A percentile compares a stretch with the other conserved stretches of the same genome.
phyloP scores from a whole-genome alignment of 768 basidiomycete species.

The Lactarius sanguifluus region DNA sequence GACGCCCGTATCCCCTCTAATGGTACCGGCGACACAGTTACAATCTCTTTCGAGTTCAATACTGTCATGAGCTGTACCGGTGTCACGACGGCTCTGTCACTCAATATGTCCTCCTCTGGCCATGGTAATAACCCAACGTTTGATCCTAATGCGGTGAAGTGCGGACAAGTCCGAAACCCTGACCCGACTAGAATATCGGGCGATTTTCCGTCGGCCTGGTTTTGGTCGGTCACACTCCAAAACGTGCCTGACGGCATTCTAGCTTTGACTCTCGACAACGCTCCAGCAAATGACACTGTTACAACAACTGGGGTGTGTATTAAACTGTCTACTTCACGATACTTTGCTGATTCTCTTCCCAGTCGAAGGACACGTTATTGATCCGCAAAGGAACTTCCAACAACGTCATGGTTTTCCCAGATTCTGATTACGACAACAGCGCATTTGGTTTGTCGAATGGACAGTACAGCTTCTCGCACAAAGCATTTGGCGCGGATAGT shows the following conservation, averaged over 20 bases:
- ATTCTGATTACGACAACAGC: slow-evolving; percentile 68
- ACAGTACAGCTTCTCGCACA: slow-evolving; percentile 76
- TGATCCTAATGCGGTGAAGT: slow-evolving; percentile 43
- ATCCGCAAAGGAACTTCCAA: slow-evolving; percentile 72
- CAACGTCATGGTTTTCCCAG: slow-evolving; percentile 88
- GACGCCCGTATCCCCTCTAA: slow-evolving; percentile 66
- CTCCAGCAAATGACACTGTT: slow-evolving; percentile 43
- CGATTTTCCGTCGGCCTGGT: slow-evolving; percentile 58
- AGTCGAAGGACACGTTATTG: slow-evolving; percentile 74
- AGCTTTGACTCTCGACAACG: slow-evolving; percentile 64
- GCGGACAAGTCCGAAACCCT: slow-evolving; percentile 49
- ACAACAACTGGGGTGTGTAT: slow-evolving; percentile 53
- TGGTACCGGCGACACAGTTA: slow-evolving; percentile 53
- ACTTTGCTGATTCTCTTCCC: slow-evolving; percentile 5
- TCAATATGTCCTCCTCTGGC: slow-evolving; percentile 71
- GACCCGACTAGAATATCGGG: slow-evolving; percentile 53
- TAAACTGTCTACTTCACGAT: slow-evolving; percentile 10
- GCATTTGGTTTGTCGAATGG: slow-evolving; percentile 59
- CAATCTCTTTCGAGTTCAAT: slow-evolving; percentile 80
- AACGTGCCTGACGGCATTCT: slow-evolving; percentile 84
- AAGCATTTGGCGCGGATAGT: slow-evolving; percentile 81
- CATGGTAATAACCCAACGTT: slow-evolving; percentile 57
- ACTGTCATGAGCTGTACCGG: slow-evolving; percentile 68
- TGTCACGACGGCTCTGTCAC: slow-evolving; percentile 59
- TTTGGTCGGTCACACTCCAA: slow-evolving; percentile 71